Percentiles rank a stretch among this genome's conserved stretches.
Conservation (phyloP, 306 rosid species). For the Vigna reflexopilosa region DNA sequence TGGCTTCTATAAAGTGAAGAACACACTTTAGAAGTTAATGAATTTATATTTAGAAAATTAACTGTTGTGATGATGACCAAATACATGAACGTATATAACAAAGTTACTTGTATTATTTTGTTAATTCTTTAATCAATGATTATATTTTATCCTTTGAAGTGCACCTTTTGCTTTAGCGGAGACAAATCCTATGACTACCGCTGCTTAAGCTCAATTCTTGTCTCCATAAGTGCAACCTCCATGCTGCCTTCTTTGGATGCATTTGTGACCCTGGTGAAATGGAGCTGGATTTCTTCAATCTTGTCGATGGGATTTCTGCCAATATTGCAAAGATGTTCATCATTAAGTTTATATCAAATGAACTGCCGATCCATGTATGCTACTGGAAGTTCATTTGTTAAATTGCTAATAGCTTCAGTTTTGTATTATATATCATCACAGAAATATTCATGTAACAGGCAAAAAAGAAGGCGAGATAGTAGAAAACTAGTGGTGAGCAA, state of each 20-base stretch:
- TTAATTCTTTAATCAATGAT: not conserved
- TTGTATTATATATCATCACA: not conserved
- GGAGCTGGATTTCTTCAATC: not conserved
- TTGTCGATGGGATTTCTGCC: not conserved
- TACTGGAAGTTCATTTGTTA: not conserved
- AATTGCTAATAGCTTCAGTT: not conserved
- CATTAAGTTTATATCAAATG: not conserved
- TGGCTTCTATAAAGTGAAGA: not conserved
- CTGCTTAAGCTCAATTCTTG: not conserved
- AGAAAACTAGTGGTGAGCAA: slow-evolving; percentile 47
- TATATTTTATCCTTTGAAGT: not conserved
- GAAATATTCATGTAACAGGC: no score
- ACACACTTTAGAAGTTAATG: not conserved
- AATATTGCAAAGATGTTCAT: not conserved
- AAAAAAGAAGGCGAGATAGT: no score
- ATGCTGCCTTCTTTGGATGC: not conserved
- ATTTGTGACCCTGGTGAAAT: no score
- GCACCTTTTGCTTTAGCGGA: not conserved
- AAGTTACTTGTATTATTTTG: not conserved
- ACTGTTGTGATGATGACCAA: not conserved
- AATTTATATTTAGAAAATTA: not conserved
- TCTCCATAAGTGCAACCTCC: not conserved
- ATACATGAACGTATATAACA: not conserved
- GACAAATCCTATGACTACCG: not conserved
- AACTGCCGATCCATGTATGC: not conserved